Base-by-base conservation (phyloP, 371 early-diverging fungal genomes). In the Nematocida minor region DNA sequence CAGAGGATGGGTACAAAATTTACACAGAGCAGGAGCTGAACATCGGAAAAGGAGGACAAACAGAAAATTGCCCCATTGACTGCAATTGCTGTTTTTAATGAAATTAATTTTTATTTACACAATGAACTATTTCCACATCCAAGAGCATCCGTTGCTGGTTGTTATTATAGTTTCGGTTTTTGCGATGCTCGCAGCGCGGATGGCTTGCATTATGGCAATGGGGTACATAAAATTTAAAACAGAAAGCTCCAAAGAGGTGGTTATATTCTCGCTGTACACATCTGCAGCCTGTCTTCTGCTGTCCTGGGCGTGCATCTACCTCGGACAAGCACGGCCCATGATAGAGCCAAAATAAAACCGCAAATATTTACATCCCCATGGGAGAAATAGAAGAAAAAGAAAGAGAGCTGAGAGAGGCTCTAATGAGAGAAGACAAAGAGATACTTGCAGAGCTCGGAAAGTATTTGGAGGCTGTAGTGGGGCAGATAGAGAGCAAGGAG, bases 21-120 rank as follows among this genome's bases (percentile, higher is more conserved):
- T 74, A 74, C 38, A 63, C 77, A 29, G 18, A 44, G 14, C 66
- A 74, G 51, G 77, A 74, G 18, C 64, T 74, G 4, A 74, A 74
- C 6, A 60, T 74, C 4, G 77, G 77, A 14, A 49, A 25, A 27
- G 54, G 64, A 0, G 41, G 41, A 48, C 4, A 55, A 16, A 63
- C 77, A 51, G 14, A 11, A 0, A 60, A 49, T 3, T 74, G 77
- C 44, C 77, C 77, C 18, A 62, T 74, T 62, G 63, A 74, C 49
- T 74, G 77, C 41, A 46, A 44, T 27, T 74, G 77, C 32, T 74
- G 77, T 32, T 74, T 74, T 64, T 74, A 74, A 49, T 18, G 22
- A 60, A 62, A 62, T 20, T 62, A 34, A 62, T 51, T 74, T 74
- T 74, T 74, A 42, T 34, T 48, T 74, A 20, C 22, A n/a, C n/a